These are phyloP conservation scores for Castanea crenata DNA, from an alignment of 306 rosid species.

Conservation along the genomic window DNA sequence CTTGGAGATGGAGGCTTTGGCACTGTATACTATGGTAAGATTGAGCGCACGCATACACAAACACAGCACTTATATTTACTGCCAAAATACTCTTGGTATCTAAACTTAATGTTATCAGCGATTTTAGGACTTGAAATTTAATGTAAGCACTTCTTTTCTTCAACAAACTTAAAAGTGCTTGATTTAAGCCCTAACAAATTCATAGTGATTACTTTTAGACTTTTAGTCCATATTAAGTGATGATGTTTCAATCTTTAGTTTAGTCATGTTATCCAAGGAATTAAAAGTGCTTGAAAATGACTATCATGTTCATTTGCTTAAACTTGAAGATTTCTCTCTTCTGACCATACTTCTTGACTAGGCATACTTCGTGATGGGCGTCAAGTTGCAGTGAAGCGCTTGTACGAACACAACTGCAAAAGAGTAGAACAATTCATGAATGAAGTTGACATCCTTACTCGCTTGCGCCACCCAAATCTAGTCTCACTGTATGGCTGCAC, in stretches of 20 bases:
- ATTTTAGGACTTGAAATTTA: no score
- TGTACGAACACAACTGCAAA: constrained; percentile 71
- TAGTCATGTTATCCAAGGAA: no score
- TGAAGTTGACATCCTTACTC: constrained; percentile 58
- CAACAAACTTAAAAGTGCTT: no score
- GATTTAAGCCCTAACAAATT: no score
- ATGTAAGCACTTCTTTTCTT: no score
- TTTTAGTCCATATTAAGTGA: no score
- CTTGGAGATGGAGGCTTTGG: constrained; percentile 40
- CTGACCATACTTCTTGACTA: constrained; percentile 20
- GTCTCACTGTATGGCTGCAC: constrained; percentile 86
- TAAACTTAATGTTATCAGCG: no score
- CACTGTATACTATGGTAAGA: constrained; percentile 35
- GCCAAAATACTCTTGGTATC: no score
- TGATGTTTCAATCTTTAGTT: no score
- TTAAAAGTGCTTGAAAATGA: no score
- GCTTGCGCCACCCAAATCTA: constrained; percentile 62
- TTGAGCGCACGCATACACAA: neutral
- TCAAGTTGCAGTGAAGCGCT: constrained; percentile 75
- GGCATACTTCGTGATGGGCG: constrained; percentile 76
- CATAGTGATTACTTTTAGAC: no score
- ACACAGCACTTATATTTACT: neutral
- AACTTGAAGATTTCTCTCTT: neutral
- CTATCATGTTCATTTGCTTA: no score
- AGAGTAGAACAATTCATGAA: constrained; percentile 83